Base-by-base conservation (phyloP, 345 rosid species). In the Turnera subulata region DNA sequence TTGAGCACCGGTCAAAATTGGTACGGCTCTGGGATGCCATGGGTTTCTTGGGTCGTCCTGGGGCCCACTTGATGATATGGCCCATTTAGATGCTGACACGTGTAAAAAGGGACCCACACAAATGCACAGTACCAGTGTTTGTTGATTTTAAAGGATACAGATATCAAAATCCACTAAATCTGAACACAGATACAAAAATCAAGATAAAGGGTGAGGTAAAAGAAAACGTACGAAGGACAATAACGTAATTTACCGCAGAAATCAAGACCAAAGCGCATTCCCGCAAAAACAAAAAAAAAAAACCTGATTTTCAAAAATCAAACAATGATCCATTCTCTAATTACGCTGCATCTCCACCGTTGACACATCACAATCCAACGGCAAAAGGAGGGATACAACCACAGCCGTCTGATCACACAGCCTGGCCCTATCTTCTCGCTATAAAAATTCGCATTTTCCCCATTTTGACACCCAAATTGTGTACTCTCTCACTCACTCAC, bases 341-440 rank as follows among this genome's bases (percentile, higher is more conserved):
- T 33, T 46, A 42, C 54, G 26, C 32, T 49, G 0, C 46, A 62
- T 66, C 59, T 20, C 12, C 24, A 24, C 64, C 69, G 63, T 72
- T 47, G 25, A 62, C 22, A 57, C 45, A 53, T 53, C 25, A 11
- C 29, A 16, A 70, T 67, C 79, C 17, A 50, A 70, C 72, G 74
- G 67, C 65, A 56, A 53, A 49, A 18, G 55, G 73, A 63, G 73
- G 71, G 82, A 73, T 67, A 51, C 50, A 61, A 45, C 44, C 22
- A 14, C 15, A 61, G 38, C 72, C 74, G 78, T 77, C 55, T 21
- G 82, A 77, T 77, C 67, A 21, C 61, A 56, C 49, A 17, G 49
- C 56, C 55, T 15, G 21, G 47, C 59, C 52, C 40, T 26, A 11
- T 12, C 19, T 39, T 23, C 33, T 46, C 40, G 1, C n/a, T 68